Evolutionary conservation across 2,329 filamentous ascomycete genomes (phyloP).

Genomic region (Neopestalotiopsis rosae): DNA sequence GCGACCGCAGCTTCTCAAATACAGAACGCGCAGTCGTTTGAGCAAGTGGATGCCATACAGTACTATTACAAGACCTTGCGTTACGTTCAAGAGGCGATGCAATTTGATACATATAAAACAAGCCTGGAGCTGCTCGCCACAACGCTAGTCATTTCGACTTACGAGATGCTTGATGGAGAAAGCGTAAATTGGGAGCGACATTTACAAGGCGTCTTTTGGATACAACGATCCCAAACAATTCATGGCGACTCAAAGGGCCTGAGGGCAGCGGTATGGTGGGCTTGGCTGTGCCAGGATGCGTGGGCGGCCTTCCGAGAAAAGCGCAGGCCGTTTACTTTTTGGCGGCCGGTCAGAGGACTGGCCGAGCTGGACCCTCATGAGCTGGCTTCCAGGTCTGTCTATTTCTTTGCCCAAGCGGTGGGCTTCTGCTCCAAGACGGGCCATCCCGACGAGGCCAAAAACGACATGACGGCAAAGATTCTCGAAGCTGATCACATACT

Average conservation of each 20-base stretch:
- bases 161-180: not conserved
- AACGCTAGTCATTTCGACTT: not conserved
- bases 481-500: not conserved
- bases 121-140: not conserved
- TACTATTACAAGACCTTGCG: not conserved
- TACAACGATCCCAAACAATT: not conserved
- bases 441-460: not conserved
- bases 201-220: not conserved
- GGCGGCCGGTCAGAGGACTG: not conserved
- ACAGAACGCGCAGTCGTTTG: not conserved
- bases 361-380: not conserved
- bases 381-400: not conserved
- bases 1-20: not conserved
- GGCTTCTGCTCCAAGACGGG: not conserved
- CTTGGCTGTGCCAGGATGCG: not conserved
- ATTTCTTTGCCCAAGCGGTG: not conserved
- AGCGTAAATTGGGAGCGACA: not conserved
- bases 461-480: not conserved
- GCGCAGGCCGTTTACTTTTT: not conserved
- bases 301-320: not conserved
- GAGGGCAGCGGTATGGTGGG: not conserved
- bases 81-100: not conserved
- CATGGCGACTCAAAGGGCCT: not conserved
- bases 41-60: not conserved
- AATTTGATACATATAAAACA: not conserved